Evolutionary conservation across 371 early-diverging fungal species (phyloP), one percentile per base, ranked within the genome.

Genomic region (Nematocida sp.): DNA sequence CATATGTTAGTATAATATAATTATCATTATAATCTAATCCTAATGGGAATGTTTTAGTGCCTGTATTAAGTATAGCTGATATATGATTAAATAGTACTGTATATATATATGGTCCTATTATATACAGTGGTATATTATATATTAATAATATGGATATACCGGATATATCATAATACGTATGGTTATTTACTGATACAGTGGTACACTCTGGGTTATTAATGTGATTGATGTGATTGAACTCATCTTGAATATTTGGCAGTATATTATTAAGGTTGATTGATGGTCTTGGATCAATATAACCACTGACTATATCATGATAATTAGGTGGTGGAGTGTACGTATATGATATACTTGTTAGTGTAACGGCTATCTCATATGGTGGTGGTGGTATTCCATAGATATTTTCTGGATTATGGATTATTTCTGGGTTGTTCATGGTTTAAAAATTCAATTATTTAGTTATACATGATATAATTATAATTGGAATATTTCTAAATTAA

Each of bases 241-340:
- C 33, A 2, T 33, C 33, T 33, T 33, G 33, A 33, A 33, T 33
- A 33, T 33, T 33, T 33, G 33, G 33, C 33, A 33, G 33, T 33
- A 33, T 33, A 33, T 33, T 33, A 33, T 33, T 33, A 33, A 33
- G 33, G 33, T 33, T 33, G 7, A 64, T 27, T 1, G 44, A 7
- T 7, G 64, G 64, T 1, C 64, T 1, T 15, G 33, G 6, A 27
- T 44, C 23, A 3, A 64, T 64, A 44, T 64, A 64, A 15, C 44
- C 42, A 6, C 7, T 11, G 11, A 64, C 42, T 39, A 44, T 23
- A 40, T 64, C 64, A 42, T 64, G 64, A 44, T 64, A 64, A 27
- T 64, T 64, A 33, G 64, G 64, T 7, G 64, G 64, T 7, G 42
- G 64, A 39, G 9, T 40, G 42, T 64, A 64, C 33, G n/a, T 42